Evolutionary conservation across 2,329 filamentous ascomycete species (phyloP), one percentile per base, ranked within the genome.

Genomic region (Diaporthe australafricana): DNA sequence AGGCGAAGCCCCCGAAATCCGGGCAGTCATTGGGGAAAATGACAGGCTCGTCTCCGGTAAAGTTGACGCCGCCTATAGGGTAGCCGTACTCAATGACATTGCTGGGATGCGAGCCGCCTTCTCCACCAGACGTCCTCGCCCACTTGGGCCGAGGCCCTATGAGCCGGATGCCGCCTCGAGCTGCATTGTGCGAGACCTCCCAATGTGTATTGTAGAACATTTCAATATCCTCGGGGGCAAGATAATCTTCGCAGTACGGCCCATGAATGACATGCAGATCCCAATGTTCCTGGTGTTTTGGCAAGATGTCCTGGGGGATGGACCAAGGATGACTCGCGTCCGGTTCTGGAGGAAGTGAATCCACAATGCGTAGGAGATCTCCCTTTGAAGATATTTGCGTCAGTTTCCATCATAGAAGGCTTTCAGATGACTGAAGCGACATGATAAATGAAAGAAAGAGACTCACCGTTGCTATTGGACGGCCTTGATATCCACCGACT

Each of bases 21-120:
- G 89, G 90, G 65, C 85, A 85, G 76, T 91, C 89, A 6, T 87
- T 82, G 0, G 88, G 85, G 62, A 91, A 90, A 22, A 91, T 86
- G n/a, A 87, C 87, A 2, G 88, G 85, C 45, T 88, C 87, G 71
- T 91, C 89, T 5, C 89, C 89, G 0, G 88, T 90, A 85, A 87
- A 92, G 74, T 90, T 91, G 32, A 91, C 75, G 0, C 85, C 85
- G 0, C 89, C 89, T 1, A 88, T 77, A 0, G 87, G 87, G 76
- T 91, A 92, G 2, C 89, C 89, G 74, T 91, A 90, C 73, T 89
- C 87, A 27, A 89, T 84, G 20, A 88, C 76, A 73, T 91, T 90
- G 42, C 83, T 86, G 0, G 90, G 90, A 77, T 92, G 90, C 0
- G 87, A 84, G 14, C 90, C 90, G 9, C 89, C 90, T 73, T 91